These are phyloP conservation scores for Colletotrichum neosansevieriae DNA, from an alignment of 2,329 filamentous ascomycete species.

Conservation along the genomic window DNA sequence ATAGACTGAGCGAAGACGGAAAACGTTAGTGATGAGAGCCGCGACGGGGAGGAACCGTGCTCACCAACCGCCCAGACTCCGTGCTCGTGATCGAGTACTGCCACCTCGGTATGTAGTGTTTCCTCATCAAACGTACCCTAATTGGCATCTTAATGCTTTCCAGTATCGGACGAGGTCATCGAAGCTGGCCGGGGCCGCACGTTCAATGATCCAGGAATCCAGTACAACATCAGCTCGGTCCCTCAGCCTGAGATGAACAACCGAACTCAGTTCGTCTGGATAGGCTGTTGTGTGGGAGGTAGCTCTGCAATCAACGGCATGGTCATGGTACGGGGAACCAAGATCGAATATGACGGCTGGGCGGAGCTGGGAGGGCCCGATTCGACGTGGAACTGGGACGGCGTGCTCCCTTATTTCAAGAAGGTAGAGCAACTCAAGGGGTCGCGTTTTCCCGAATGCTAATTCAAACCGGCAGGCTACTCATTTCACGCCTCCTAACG, in stretches of 20 bases:
- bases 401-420: slow-evolving; percentile 57
- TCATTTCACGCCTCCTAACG: slow-evolving; percentile 28
- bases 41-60: fast-evolving
- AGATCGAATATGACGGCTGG: slow-evolving; percentile 58
- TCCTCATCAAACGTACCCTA: fast-evolving
- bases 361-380: slow-evolving; percentile 56
- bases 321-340: slow-evolving; percentile 51
- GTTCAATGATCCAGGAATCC: slow-evolving; percentile 40
- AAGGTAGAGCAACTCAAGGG: slow-evolving; percentile 47
- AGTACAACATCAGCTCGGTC: slow-evolving; percentile 46
- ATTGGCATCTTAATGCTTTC: neutral
- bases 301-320: slow-evolving; percentile 55
- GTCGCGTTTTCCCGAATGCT: no score
- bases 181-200: slow-evolving; percentile 13
- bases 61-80: slow-evolving; percentile 20
- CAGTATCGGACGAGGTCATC: slow-evolving; percentile 22
- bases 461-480: no score
- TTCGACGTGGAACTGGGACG: slow-evolving; percentile 55
- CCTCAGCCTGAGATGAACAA: slow-evolving; percentile 46
- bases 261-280: slow-evolving; percentile 44
- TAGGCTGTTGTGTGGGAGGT: slow-evolving; percentile 53
- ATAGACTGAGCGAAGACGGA: slow-evolving; percentile 48
- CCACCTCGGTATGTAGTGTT: slow-evolving; percentile 4
- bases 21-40: slow-evolving; percentile 42
- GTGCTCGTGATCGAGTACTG: slow-evolving; percentile 39